Conservation (phyloP, 192 early-diverging fungal genomes). For the Podila minutissima region DNA sequence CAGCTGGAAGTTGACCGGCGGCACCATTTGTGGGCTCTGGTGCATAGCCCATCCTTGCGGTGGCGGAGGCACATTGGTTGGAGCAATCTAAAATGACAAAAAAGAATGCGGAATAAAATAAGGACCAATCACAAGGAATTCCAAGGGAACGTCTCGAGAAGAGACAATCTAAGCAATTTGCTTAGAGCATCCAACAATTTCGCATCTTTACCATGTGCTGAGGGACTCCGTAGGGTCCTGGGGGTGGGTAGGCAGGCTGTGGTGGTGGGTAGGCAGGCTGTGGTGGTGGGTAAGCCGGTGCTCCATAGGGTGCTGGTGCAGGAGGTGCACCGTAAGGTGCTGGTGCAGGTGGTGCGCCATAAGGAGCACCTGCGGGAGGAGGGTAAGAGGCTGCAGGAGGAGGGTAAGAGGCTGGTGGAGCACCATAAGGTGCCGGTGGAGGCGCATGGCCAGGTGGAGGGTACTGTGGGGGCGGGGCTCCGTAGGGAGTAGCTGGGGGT, state of each 20-base stretch:
- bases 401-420: slow-evolving; percentile 5
- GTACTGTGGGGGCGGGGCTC: slow-evolving; percentile 45
- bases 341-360: not conserved
- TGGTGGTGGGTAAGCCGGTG: slow-evolving; percentile 4
- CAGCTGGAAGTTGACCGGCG: slow-evolving; percentile 54
- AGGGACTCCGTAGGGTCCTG: not conserved
- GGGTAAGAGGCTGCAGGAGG: slow-evolving; percentile 1
- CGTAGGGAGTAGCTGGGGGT: slow-evolving; percentile 9
- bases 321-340: slow-evolving; percentile 25
- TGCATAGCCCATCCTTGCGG: slow-evolving; percentile 27
- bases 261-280: slow-evolving; percentile 4
- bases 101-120: not conserved
- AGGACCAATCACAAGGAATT: not conserved
- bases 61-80: slow-evolving; percentile 19
- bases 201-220: slow-evolving; percentile 27
- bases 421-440: slow-evolving; percentile 10
- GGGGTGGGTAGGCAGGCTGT: slow-evolving; percentile 5
- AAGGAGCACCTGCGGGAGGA: not conserved
- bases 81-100: slow-evolving; percentile 24
- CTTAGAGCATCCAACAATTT: slow-evolving; percentile 29
- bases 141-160: not conserved
- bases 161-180: not conserved
- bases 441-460: slow-evolving; percentile 33
- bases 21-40: slow-evolving; percentile 34
- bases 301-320: slow-evolving; percentile 19